Evolutionary conservation across 2,329 filamentous ascomycete species (phyloP).

Genomic region (Diaporthe capsici): DNA sequence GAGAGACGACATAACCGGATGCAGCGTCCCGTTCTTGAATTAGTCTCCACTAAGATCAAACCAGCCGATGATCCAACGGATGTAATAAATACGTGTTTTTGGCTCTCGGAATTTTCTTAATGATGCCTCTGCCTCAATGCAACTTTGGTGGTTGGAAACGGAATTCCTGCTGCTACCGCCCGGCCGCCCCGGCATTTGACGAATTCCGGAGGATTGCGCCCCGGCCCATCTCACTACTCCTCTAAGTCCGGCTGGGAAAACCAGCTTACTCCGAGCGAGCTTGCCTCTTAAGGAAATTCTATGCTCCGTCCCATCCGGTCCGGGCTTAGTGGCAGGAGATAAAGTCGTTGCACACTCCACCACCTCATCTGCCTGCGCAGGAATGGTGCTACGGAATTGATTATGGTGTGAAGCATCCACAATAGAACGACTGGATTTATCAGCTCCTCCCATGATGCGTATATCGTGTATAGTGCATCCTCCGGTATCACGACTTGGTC

Average conservation of each 20-base stretch:
- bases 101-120: not conserved
- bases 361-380: not conserved
- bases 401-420: not conserved
- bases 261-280: not conserved
- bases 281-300: not conserved
- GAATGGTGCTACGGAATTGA: not conserved
- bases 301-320: not conserved
- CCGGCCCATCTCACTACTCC: too few relatives aligned
- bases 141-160: not conserved
- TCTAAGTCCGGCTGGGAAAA: constrained; percentile 6
- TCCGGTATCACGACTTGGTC: constrained; percentile 1
- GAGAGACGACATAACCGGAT: too few relatives aligned
- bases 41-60: not conserved
- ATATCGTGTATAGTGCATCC: not conserved
- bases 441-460: not conserved
- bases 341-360: not conserved
- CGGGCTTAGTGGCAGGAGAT: constrained; percentile 1
- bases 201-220: not conserved
- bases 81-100: not conserved
- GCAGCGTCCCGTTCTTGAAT: not conserved
- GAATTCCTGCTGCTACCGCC: not conserved
- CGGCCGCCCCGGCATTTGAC: not conserved
- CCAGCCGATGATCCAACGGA: not conserved
- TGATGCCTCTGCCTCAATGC: not conserved
- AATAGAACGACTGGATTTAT: not conserved